Base-by-base conservation (phyloP, 2,329 filamentous ascomycete species). In the Scedosporium apiospermum region DNA sequence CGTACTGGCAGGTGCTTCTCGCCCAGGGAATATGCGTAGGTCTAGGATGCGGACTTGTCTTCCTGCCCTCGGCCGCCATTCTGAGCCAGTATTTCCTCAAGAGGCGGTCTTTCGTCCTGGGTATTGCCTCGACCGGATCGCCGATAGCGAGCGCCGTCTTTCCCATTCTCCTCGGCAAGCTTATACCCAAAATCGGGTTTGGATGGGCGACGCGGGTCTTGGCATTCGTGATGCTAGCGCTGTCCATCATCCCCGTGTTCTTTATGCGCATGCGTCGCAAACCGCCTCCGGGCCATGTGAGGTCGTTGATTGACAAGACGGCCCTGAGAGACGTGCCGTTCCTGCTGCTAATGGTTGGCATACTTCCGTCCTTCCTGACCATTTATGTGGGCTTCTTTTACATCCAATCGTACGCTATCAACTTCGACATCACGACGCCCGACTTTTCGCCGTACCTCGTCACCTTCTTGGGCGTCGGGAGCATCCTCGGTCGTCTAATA, bases 131-230 rank as follows among this genome's bases (percentile, higher is more conserved):
- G 0, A 69, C 71, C 7, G 76, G 75, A 2, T 74, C 72, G 1
- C 73, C 72, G 14, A 62, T 77, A 16, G 74, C 71, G 62, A 78
- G 79, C 10, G 75, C 80, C 58, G 57, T 70, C 23, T 70, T 70
- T 59, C 70, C 65, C n/a, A 67, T 76, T 59, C 71, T 75, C 60
- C 75, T 79, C 59, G 69, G 70, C 12, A 73, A 72, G 65, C 72
- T 82, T 3, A 76, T 80, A 65, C 72, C 74, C n/a, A 68, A 69
- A 18, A 75, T 86, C 62, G 83, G 83, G 34, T 87, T 86, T 69
- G 72, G 73, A 57, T 85, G 81, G 82, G 75, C 81, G 5, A 76
- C 74, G 4, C 72, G 78, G 6, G 69, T 77, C 41, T 73, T 81
- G 18, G 78, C 72, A 26, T 78, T 80, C 63, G 66, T 78, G 62